phyloP scores from a whole-genome alignment of 208 protist species.

The Leishmania martiniquensis region DNA sequence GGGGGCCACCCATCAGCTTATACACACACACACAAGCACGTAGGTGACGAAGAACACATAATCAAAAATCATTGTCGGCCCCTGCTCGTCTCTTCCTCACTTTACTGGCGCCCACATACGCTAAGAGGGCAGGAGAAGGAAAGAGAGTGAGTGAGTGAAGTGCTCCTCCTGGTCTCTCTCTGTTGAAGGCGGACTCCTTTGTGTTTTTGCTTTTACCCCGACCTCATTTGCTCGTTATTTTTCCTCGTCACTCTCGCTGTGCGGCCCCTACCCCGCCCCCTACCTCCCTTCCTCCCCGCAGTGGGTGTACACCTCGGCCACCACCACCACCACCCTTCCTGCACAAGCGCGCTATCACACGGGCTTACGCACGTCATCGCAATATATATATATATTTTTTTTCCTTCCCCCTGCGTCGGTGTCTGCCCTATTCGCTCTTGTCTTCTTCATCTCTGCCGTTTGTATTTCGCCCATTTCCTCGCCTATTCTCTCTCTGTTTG shows the following conservation, averaged over 20 bases:
- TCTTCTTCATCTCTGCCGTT: too few relatives aligned
- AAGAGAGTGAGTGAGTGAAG: not conserved
- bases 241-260: too few relatives aligned
- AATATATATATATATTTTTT: too few relatives aligned
- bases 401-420: not conserved
- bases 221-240: not conserved
- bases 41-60: not conserved
- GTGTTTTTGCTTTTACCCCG: too few relatives aligned
- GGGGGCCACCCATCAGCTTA: not conserved
- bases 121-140: not conserved
- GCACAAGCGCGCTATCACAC: not conserved
- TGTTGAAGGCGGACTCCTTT: not conserved
- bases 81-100: not conserved
- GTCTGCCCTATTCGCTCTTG: too few relatives aligned
- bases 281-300: too few relatives aligned
- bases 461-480: too few relatives aligned
- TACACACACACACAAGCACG: not conserved
- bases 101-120: not conserved
- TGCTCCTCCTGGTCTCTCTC: not conserved
- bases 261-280: too few relatives aligned
- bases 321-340: not conserved
- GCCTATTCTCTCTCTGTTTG: not conserved
- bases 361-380: not conserved
- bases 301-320: not conserved
- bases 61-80: not conserved